Evolutionary conservation across 2,329 filamentous ascomycete species (phyloP).

Genomic region (Stagonosporopsis rhizophila): DNA sequence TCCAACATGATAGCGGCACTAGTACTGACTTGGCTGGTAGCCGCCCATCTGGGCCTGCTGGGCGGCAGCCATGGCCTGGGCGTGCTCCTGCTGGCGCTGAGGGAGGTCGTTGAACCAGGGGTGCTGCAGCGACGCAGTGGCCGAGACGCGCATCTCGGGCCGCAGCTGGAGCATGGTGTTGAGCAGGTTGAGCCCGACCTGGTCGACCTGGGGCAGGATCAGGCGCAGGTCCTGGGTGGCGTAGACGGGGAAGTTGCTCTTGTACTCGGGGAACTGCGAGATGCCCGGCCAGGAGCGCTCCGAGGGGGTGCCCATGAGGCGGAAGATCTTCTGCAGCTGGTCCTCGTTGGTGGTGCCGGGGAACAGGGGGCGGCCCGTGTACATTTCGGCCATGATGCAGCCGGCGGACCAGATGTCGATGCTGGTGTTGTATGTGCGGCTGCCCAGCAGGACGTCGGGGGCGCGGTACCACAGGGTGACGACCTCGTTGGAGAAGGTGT

Average conservation of each 20-base stretch:
- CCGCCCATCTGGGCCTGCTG: conserved; percentile 50
- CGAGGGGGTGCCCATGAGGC: conserved; percentile 96
- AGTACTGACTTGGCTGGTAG: conserved; percentile 50
- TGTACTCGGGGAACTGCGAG: conserved; percentile 96
- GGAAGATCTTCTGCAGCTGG: conserved; percentile 95
- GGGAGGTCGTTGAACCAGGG: conserved; percentile 87
- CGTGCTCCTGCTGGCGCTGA: conserved; percentile 54
- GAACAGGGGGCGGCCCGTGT: conserved; percentile 92
- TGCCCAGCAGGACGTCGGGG: conserved; percentile 92
- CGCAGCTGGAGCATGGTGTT: conserved; percentile 90
- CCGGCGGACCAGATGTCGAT: conserved; percentile 99
- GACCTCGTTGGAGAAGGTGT: conserved; percentile 97
- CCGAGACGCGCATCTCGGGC: conserved; percentile 89
- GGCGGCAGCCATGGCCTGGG: conserved; percentile 43
- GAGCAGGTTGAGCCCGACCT: conserved; percentile 83
- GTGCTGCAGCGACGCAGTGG: conserved; percentile 84
- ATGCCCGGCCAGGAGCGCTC: conserved; percentile 97
- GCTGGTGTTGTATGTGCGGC: conserved; percentile 97
- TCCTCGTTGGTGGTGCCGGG: conserved; percentile 98
- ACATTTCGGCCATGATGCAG: conserved; percentile 99
- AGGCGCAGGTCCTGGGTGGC: conserved; percentile 87
- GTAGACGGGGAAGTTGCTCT: conserved; percentile 92
- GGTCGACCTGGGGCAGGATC: conserved; percentile 90
- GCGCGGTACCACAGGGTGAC: conserved; percentile 98
- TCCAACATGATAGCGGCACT: conserved; percentile 11